These are phyloP conservation scores for Leccinum cinnamomeum DNA, from an alignment of 1,284 basidiomycete genomes.

Conservation along the genomic window DNA sequence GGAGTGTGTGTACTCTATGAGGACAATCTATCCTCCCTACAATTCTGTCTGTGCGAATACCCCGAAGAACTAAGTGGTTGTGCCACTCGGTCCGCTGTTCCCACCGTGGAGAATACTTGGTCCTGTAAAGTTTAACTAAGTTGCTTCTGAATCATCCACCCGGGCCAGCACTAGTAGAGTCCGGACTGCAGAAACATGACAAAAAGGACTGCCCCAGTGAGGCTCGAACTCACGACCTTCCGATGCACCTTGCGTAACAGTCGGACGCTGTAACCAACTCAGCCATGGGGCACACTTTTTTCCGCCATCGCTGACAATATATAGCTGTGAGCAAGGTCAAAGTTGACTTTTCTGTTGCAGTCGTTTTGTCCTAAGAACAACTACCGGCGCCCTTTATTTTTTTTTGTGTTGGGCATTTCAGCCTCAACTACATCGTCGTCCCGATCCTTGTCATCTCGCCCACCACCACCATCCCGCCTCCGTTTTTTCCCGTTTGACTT, in stretches of 20 bases:
- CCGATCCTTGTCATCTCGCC: constrained; percentile 73
- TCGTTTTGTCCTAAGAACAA: neutral
- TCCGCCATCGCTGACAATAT: neutral
- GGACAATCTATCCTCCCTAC: too few species aligned
- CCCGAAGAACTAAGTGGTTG: too few species aligned
- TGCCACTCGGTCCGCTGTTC: too few species aligned
- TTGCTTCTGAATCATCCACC: too few species aligned
- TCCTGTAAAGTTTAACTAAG: neutral
- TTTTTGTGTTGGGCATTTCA: constrained; percentile 65
- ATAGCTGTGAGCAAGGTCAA: neutral
- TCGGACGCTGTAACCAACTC: constrained; percentile 83
- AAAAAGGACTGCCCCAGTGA: constrained; percentile 56
- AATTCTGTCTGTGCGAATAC: too few species aligned
- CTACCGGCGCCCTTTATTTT: constrained; percentile 40
- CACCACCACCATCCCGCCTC: constrained; percentile 48
- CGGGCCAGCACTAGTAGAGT: too few species aligned
- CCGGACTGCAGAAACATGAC: neutral
- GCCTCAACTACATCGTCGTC: constrained; percentile 87
- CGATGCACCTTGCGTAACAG: constrained; percentile 58
- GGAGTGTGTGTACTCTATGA: too few species aligned
- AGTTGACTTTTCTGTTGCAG: neutral
- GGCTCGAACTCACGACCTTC: constrained; percentile 77
- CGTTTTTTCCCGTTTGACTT: constrained; percentile 54
- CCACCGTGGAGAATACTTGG: too few species aligned
- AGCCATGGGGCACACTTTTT: constrained; percentile 64